Evolutionary conservation across 2,329 filamentous ascomycete genomes (phyloP).

Genomic region (Fusarium sp.): DNA sequence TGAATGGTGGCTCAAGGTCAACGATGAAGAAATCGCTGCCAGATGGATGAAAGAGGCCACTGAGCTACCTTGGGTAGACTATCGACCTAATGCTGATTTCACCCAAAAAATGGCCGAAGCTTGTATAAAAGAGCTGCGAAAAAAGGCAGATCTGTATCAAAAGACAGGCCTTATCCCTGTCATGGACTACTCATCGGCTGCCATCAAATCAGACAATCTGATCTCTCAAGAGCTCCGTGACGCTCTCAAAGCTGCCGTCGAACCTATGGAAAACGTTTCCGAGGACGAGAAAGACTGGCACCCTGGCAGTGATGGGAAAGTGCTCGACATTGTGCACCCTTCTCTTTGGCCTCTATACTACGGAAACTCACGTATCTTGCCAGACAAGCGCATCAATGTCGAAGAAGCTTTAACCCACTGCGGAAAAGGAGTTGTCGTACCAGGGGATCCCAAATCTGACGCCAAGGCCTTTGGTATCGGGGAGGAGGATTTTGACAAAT

Average conservation of each 20-base stretch:
- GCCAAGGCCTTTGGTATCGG: not conserved
- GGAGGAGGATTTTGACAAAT: not conserved
- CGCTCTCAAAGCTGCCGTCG: constrained; percentile 58
- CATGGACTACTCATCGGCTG: constrained; percentile 50
- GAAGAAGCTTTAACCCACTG: constrained; percentile 52
- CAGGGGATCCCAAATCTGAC: constrained; percentile 13
- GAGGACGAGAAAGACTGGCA: constrained; percentile 56
- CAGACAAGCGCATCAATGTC: constrained; percentile 53
- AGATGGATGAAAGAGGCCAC: constrained; percentile 51
- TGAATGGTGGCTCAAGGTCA: constrained; percentile 53
- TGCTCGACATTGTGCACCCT: constrained; percentile 42
- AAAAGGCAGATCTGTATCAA: constrained; percentile 52
- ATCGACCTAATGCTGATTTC: constrained; percentile 25
- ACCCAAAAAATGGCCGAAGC: not conserved
- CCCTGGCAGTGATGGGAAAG: constrained; percentile 33
- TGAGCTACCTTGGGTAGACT: constrained; percentile 48
- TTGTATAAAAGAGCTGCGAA: constrained; percentile 50
- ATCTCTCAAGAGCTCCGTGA: constrained; percentile 46
- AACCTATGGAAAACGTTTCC: constrained; percentile 63
- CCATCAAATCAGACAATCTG: constrained; percentile 54
- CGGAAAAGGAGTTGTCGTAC: constrained; percentile 50
- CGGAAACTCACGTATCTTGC: constrained; percentile 51
- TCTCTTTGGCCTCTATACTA: constrained; percentile 45
- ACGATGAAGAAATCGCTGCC: constrained; percentile 41
- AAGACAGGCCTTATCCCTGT: constrained; percentile 51